Evolutionary conservation across 495 filamentous ascomycete species (phyloP), one percentile per base, ranked within the genome.

Genomic region (Pyronema omphalodes): DNA sequence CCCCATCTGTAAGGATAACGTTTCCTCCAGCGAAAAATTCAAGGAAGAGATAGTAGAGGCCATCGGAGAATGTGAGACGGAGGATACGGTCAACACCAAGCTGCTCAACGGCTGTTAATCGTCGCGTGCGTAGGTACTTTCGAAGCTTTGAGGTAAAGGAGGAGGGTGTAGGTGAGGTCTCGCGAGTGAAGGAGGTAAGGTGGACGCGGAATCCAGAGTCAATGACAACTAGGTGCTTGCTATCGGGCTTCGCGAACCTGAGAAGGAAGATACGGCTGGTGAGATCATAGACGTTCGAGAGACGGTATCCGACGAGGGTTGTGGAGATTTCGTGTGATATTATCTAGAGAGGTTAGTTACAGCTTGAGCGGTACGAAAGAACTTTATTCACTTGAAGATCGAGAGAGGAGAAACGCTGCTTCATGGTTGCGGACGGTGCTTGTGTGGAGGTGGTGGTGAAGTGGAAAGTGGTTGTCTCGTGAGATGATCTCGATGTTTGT

Each of bases 11-110:
- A 49, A 98, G 71, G 50, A 98, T 83, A 53, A 98, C 81, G 66
- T 98, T 98, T 36, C 91, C 91, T n/a, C 77, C 78, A 3, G 91
- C 89, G 68, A 91, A 98, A 69, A 98, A 98, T 68, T 98, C 91
- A 39, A 98, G 70, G 64, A 86, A 93, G 37, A 98, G 70, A 37
- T 81, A 74, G 63, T 89, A 95, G 57, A 76, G 73, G 15, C 91
- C 89, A 71, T 94, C 87, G 61, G 84, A 89, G 67, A 98, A 94
- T 65, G 81, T 76, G 52, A 96, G 76, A 63, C 94, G 87, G 52
- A 98, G 83, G 53, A 98, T 82, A 15, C 91, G 80, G 66, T 98
- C 91, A 0, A 88, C 94, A 37, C 88, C 91, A 51, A 98, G 75
- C 66, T 98, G 91, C 4, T 75, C 69, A 29, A 98, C 74, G 0